Conservation (phyloP, 1,284 basidiomycete genomes). For the Ustilago nuda region DNA sequence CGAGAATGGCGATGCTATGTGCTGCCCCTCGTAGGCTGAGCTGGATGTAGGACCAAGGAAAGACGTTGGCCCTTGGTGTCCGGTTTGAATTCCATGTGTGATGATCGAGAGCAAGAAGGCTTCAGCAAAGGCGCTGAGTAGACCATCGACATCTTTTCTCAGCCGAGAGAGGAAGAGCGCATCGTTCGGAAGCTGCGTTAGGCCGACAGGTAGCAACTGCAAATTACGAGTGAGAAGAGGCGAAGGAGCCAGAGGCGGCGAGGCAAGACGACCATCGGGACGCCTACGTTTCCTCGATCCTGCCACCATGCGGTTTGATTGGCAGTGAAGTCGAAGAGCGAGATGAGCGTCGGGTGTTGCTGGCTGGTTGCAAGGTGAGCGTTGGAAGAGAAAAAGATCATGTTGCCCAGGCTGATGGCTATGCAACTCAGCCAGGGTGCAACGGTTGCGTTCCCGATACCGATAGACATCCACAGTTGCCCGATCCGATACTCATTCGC, state of each 20-base stretch:
- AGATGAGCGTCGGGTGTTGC: neutral
- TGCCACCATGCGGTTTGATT: constrained; percentile 18
- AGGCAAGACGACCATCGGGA: constrained; percentile 29
- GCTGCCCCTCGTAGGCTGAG: neutral
- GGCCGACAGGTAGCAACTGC: constrained; percentile 35
- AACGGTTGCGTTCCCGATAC: neutral
- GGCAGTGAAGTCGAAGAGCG: neutral
- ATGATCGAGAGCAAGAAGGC: constrained; percentile 10
- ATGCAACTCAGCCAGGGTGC: constrained; percentile 7
- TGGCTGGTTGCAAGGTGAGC: neutral
- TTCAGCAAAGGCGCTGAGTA: constrained; percentile 32
- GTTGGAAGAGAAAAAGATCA: neutral
- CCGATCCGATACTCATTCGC: neutral
- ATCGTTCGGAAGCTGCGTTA: constrained; percentile 43
- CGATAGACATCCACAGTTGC: neutral
- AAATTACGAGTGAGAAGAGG: constrained; percentile 40
- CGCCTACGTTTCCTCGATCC: constrained; percentile 48
- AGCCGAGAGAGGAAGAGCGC: constrained; percentile 28
- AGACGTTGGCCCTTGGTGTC: neutral
- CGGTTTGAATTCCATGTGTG: too few species aligned
- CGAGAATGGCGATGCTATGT: constrained; percentile 27
- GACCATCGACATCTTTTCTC: constrained; percentile 26
- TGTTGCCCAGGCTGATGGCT: neutral
- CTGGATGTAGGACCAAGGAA: neutral
- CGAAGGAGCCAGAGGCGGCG: constrained; percentile 37